These are phyloP conservation scores for Nyssa sinensis DNA, from an alignment of 148 eudicot genomes.

Conservation along the genomic window DNA sequence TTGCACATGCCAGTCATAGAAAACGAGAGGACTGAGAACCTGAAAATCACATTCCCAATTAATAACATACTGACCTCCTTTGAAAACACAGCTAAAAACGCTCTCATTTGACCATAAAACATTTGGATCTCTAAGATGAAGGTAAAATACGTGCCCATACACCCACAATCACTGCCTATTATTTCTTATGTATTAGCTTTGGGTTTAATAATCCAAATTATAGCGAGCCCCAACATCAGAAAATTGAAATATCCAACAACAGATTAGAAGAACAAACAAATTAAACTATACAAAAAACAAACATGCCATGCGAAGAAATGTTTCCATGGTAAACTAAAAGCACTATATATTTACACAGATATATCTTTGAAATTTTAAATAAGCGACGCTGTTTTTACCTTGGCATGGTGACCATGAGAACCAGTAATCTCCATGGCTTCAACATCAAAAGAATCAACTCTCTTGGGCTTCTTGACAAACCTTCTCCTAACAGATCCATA, in stretches of 20 bases:
- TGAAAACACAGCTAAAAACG: background rate
- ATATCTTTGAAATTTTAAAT: background rate
- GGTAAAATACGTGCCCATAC: background rate
- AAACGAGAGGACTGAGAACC: background rate
- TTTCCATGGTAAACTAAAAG: background rate
- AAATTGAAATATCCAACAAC: background rate
- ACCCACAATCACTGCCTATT: background rate
- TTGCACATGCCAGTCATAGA: background rate
- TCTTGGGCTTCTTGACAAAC: constrained; percentile 77
- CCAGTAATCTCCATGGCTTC: constrained; percentile 94
- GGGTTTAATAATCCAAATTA: background rate
- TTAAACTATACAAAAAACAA: too few relatives aligned
- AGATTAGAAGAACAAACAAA: too few relatives aligned
- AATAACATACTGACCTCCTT: background rate
- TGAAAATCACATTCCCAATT: background rate
- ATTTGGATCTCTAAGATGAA: background rate
- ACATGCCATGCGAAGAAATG: background rate
- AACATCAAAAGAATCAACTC: constrained; percentile 91
- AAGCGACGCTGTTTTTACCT: constrained; percentile 35
- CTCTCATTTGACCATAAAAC: background rate
- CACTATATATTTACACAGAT: background rate
- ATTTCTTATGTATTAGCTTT: background rate
- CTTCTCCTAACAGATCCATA: constrained; percentile 67
- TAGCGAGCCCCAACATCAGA: background rate
- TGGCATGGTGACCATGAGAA: constrained; percentile 52